phyloP scores from a whole-genome alignment of 257 asterid genomes.

The Prunella vulgaris region DNA sequence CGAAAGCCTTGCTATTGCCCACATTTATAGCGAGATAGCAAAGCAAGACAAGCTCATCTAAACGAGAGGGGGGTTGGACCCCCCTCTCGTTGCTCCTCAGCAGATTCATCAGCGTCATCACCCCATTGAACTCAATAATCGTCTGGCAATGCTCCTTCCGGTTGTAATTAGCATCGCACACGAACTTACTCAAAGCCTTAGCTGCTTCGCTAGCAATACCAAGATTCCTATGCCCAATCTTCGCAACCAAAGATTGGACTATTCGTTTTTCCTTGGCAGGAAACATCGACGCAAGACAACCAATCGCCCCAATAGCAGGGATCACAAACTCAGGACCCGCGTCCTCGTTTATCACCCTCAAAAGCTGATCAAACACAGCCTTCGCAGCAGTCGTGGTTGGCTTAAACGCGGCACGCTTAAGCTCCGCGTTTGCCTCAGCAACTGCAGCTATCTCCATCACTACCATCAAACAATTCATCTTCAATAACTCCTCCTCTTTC shows the following conservation, averaged over 20 bases:
- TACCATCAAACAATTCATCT: conserved; percentile 35
- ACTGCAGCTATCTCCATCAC: conserved; percentile 59
- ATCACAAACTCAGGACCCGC: conserved; percentile 16
- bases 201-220: conserved; percentile 42
- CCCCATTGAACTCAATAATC: conserved; percentile 53
- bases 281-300: conserved; percentile 52
- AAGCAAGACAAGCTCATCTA: conserved; percentile 43
- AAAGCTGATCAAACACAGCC: conserved; percentile 58
- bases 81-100: conserved; percentile 28
- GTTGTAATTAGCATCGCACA: conserved; percentile 43
- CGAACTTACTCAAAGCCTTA: conserved; percentile 44
- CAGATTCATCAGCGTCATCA: conserved; percentile 36
- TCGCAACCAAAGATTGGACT: conserved; percentile 39
- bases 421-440: conserved; percentile 42
- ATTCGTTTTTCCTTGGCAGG: conserved; percentile 47
- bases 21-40: conserved; percentile 50
- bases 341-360: conserved; percentile 44
- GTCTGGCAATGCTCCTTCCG: conserved; percentile 42
- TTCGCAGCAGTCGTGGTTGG: conserved; percentile 45
- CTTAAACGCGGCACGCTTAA: conserved; percentile 44
- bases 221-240: conserved; percentile 23
- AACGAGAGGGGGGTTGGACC: background rate
- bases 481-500: conserved; percentile 42
- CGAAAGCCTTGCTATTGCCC: conserved; percentile 49
- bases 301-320: conserved; percentile 45